Evolutionary conservation across 257 asterid species (phyloP).

Genomic region (Gentiana straminea): DNA sequence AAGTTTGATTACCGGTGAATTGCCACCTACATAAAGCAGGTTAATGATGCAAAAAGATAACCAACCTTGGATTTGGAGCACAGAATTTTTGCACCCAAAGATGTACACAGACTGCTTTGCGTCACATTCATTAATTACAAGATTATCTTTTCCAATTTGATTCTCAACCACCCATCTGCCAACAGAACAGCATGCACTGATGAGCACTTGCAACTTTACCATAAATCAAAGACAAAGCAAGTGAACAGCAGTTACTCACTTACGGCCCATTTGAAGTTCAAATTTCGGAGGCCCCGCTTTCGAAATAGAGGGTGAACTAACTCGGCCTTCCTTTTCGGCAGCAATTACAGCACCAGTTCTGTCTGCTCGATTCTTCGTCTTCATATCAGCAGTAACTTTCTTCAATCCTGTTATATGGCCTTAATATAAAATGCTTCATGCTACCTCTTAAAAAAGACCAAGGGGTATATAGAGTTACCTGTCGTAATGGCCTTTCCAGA

Average conservation of each 20-base stretch:
- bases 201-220: constrained; percentile 9
- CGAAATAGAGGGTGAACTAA: constrained; percentile 46
- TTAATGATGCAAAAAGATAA: background rate
- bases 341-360: constrained; percentile 56
- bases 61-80: constrained; percentile 78
- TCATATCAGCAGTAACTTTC: constrained; percentile 94
- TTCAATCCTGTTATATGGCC: constrained; percentile 46
- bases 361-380: constrained; percentile 74
- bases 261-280: constrained; percentile 99
- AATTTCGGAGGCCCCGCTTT: constrained; percentile 83
- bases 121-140: constrained; percentile 92
- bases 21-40: no score
- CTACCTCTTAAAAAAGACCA: background rate
- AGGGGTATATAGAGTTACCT: constrained; percentile 30
- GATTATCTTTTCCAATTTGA: constrained; percentile 70
- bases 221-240: constrained; percentile 5
- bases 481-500: constrained; percentile 75
- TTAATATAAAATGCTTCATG: constrained; percentile 7
- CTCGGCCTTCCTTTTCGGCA: constrained; percentile 46
- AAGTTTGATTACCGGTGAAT: no score
- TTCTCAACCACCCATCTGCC: constrained; percentile 97
- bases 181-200: constrained; percentile 12
- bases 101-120: constrained; percentile 86
- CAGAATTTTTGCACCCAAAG: constrained; percentile 91
- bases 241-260: constrained; percentile 46